Evolutionary conservation across 495 filamentous ascomycete species (phyloP).

Genomic region (Talaromyces nanjingensis): DNA sequence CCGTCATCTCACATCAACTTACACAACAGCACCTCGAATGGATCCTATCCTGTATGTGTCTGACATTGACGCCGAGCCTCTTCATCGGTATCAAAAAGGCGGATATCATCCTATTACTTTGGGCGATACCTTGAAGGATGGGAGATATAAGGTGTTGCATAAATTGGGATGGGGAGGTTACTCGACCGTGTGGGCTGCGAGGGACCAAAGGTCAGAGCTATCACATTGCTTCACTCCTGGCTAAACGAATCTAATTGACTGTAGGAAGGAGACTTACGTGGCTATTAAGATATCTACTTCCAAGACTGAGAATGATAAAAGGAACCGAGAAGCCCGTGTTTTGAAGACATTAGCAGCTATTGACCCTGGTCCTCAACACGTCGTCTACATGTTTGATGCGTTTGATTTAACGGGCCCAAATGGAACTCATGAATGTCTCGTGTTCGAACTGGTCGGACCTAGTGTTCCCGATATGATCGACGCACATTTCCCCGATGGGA

Average conservation of each 20-base stretch:
- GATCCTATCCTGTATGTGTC: conserved; percentile 16
- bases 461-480: conserved; percentile 24
- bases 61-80: conserved; percentile 19
- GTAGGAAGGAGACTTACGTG: conserved; percentile 20
- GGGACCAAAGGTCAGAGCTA: conserved; percentile 26
- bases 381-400: conserved; percentile 30
- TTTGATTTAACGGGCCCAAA: conserved; percentile 35
- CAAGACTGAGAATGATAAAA: conserved; percentile 14
- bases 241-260: too few species aligned
- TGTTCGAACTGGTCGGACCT: conserved; percentile 37
- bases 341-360: conserved; percentile 18
- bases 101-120: conserved; percentile 41
- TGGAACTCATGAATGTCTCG: conserved; percentile 36
- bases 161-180: conserved; percentile 44
- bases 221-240: not conserved
- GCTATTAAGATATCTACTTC: conserved; percentile 26
- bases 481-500: conserved; percentile 20
- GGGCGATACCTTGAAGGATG: conserved; percentile 27
- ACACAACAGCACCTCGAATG: conserved; percentile 7
- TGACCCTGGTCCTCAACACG: conserved; percentile 15
- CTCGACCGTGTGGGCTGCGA: conserved; percentile 45
- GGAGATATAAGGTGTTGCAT: conserved; percentile 38
- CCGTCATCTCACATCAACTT: too few species aligned
- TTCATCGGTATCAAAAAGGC: conserved; percentile 27
- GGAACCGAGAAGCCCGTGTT: conserved; percentile 20